phyloP scores from a whole-genome alignment of 352 stramenopile species.

The Phytopythium boreale region DNA sequence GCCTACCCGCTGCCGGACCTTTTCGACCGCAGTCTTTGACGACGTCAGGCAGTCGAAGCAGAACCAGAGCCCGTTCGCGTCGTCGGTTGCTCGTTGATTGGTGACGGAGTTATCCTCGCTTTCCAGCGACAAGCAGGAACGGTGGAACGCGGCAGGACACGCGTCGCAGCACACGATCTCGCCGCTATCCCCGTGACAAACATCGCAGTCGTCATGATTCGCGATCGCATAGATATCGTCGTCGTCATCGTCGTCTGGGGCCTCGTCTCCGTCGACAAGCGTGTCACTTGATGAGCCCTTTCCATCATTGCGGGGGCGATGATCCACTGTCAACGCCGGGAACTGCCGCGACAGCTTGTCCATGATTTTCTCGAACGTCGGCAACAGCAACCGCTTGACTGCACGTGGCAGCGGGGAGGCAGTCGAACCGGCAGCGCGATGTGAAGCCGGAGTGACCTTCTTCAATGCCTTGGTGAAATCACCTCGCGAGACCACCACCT shows the following conservation, averaged over 20 bases:
- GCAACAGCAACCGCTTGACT: conserved; percentile 43
- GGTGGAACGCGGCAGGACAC: conserved; percentile 65
- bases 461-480: conserved; percentile 71
- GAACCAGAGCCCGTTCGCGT: conserved; percentile 36
- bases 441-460: conserved; percentile 83
- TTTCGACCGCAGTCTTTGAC: conserved; percentile 20
- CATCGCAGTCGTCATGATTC: conserved; percentile 62
- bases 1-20: conserved; percentile 17
- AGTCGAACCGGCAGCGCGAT: conserved; percentile 67
- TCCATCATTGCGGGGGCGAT: not conserved
- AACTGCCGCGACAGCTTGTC: conserved; percentile 49
- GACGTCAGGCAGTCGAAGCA: conserved; percentile 47
- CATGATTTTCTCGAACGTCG: conserved; percentile 36
- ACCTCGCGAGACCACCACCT: conserved; percentile 65
- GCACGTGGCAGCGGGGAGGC: conserved; percentile 66
- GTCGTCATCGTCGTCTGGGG: conserved; percentile 47
- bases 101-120: conserved; percentile 6
- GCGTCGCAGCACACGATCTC: conserved; percentile 59
- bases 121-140: conserved; percentile 27
- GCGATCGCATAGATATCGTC: conserved; percentile 65
- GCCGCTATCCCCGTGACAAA: conserved; percentile 61
- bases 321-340: conserved; percentile 17
- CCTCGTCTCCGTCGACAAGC: conserved; percentile 18
- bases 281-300: conserved; percentile 9
- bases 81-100: not conserved